These are phyloP conservation scores for Zymoseptoria brevis DNA, from an alignment of 2,329 filamentous ascomycete genomes.

Conservation along the genomic window DNA sequence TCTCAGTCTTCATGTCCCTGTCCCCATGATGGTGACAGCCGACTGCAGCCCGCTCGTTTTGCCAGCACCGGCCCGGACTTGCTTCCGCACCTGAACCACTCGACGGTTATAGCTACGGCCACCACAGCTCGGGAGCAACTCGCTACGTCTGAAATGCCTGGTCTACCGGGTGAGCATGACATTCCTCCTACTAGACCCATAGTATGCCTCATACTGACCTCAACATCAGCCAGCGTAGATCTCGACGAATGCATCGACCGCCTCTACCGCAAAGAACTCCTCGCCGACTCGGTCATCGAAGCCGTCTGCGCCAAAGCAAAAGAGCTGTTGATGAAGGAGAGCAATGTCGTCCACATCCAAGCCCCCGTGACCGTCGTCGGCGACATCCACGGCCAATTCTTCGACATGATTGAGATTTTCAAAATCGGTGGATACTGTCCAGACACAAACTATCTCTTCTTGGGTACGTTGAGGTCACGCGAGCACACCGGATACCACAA, in stretches of 20 bases:
- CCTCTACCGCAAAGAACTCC: slow-evolving; percentile 91
- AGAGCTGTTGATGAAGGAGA: slow-evolving; percentile 98
- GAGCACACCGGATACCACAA: slow-evolving; percentile 7
- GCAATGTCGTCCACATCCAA: slow-evolving; percentile 95
- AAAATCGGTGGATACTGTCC: slow-evolving; percentile 95
- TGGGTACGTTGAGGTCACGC: slow-evolving; percentile 52
- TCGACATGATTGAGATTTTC: slow-evolving; percentile 98
- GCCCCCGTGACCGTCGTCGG: slow-evolving; percentile 95
- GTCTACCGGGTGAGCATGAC: slow-evolving; percentile 40
- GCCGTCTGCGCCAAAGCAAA: slow-evolving; percentile 99
- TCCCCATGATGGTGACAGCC: slow-evolving; percentile 14
- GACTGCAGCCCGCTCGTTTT: slow-evolving; percentile 8
- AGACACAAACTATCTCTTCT: slow-evolving; percentile 95
- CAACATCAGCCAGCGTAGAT: slow-evolving; percentile 72
- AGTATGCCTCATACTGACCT: slow-evolving; percentile 10
- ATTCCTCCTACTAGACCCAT: neutral
- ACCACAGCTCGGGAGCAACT: slow-evolving; percentile 7
- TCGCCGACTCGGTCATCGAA: slow-evolving; percentile 96
- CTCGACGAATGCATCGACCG: slow-evolving; percentile 97
- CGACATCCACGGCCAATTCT: slow-evolving; percentile 98
- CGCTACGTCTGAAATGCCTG: slow-evolving; percentile 35
- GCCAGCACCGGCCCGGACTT: slow-evolving; percentile 14
- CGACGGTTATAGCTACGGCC: slow-evolving; percentile 1
- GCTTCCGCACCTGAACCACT: slow-evolving; percentile 7
- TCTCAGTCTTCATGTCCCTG: slow-evolving; percentile 4